A percentile compares a stretch with the other conserved stretches of the same genome.
These are phyloP conservation scores for Staphylotrichum tortipilum DNA, from an alignment of 495 filamentous ascomycete species.

Conservation along the genomic window DNA sequence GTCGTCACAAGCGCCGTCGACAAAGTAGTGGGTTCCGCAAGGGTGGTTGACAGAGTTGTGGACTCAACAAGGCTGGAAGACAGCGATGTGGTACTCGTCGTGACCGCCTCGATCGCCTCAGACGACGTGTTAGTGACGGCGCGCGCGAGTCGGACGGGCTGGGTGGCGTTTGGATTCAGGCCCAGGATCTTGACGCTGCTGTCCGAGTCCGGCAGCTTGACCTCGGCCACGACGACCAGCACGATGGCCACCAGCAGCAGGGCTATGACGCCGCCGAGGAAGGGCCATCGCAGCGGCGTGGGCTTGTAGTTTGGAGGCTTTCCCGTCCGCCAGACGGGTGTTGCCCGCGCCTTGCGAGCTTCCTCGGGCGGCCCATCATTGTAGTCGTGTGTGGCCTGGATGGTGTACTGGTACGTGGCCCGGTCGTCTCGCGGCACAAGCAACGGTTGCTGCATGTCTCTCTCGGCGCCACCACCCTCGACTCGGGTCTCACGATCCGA, in stretches of 20 bases:
- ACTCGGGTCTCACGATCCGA: no score
- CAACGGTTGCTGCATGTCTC: slow-evolving; percentile 17
- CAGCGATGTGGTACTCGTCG: neutral
- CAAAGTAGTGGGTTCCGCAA: no score
- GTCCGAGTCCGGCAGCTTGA: slow-evolving; percentile 25
- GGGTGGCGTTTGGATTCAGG: slow-evolving; percentile 7
- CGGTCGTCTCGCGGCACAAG: slow-evolving; percentile 5
- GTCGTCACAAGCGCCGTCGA: no score
- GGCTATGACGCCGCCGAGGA: slow-evolving; percentile 19
- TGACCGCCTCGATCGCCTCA: no score
- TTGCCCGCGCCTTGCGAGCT: neutral
- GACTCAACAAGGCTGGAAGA: no score
- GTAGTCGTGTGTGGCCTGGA: slow-evolving; percentile 21
- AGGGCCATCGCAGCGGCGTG: slow-evolving; percentile 25
- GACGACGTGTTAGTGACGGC: neutral
- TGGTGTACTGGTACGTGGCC: slow-evolving; percentile 18
- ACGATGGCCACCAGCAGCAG: slow-evolving; percentile 22
- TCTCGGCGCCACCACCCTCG: neutral
- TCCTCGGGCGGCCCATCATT: slow-evolving; percentile 7
- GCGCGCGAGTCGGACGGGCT: slow-evolving; percentile 3
- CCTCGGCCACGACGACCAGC: slow-evolving; percentile 21
- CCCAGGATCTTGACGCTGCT: slow-evolving; percentile 16
- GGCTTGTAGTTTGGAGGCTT: slow-evolving; percentile 26
- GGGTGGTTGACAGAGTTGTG: no score
- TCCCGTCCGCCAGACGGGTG: slow-evolving; percentile 1